These are phyloP conservation scores for Mariannaea elegans DNA, from an alignment of 2,329 filamentous ascomycete genomes.

Conservation along the genomic window DNA sequence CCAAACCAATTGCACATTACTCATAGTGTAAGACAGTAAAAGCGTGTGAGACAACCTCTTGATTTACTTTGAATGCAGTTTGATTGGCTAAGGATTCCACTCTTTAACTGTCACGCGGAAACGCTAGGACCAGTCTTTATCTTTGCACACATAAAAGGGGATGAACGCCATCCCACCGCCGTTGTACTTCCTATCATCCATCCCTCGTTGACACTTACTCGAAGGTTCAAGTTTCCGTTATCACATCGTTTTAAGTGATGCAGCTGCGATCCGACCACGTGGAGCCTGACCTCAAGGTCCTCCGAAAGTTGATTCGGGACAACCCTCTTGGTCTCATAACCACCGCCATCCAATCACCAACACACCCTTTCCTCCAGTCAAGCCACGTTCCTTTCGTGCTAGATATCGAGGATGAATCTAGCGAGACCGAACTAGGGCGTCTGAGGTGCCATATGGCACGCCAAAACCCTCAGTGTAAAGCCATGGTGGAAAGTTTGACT, in stretches of 20 bases:
- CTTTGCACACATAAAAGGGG: not conserved
- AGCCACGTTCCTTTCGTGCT: constrained; percentile 70
- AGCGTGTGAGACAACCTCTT: not conserved
- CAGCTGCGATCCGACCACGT: constrained; percentile 64
- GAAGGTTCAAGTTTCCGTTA: too few species aligned
- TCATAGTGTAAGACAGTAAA: constrained; percentile 3
- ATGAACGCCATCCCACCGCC: not conserved
- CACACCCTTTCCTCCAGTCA: constrained; percentile 61
- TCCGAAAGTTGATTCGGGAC: constrained; percentile 65
- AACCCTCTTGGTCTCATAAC: constrained; percentile 71
- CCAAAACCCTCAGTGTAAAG: constrained; percentile 70
- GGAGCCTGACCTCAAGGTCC: constrained; percentile 56
- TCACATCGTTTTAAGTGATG: constrained; percentile 51
- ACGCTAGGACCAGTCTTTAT: not conserved
- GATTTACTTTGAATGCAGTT: not conserved
- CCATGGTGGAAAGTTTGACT: constrained; percentile 59
- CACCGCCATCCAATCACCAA: constrained; percentile 63
- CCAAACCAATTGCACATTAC: constrained; percentile 9
- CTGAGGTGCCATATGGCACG: constrained; percentile 71
- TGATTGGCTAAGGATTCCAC: constrained; percentile 5
- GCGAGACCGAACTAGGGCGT: constrained; percentile 49
- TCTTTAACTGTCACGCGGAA: not conserved
- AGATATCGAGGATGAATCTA: constrained; percentile 55
- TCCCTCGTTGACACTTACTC: not conserved
- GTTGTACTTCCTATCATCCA: too few species aligned